phyloP scores from a whole-genome alignment of 768 basidiomycete genomes.

The Rhodotorula toruloides region DNA sequence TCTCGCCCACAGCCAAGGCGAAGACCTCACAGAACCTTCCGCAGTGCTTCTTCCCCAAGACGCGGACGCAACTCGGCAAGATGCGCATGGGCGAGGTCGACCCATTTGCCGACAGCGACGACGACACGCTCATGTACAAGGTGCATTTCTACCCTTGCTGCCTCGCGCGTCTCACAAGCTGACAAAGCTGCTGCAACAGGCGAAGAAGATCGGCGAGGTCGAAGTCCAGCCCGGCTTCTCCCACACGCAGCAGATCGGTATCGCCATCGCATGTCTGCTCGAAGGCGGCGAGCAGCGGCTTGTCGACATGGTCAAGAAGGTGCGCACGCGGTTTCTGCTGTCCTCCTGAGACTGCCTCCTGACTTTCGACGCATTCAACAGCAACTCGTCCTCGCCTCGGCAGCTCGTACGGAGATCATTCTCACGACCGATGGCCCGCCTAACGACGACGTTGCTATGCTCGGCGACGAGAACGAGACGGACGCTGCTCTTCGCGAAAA shows the following conservation, averaged over 20 bases:
- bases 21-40: not conserved
- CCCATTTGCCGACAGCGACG: constrained; percentile 36
- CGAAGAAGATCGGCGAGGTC: constrained; percentile 55
- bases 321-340: constrained; percentile 48
- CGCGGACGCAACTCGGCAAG: constrained; percentile 76
- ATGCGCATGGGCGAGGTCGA: constrained; percentile 43
- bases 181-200: constrained; percentile 6
- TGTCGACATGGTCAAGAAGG: constrained; percentile 76
- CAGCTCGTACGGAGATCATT: constrained; percentile 47
- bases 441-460: not conserved
- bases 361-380: no score
- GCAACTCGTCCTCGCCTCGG: constrained; percentile 44
- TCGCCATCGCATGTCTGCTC: constrained; percentile 68
- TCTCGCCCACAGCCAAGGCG: not conserved
- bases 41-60: constrained; percentile 85
- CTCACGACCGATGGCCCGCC: constrained; percentile 45
- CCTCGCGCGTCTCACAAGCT: constrained; percentile 57
- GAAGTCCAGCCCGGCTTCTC: constrained; percentile 79
- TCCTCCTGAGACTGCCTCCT: constrained; percentile 3
- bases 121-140: constrained; percentile 34
- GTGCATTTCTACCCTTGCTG: constrained; percentile 33
- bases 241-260: constrained; percentile 83
- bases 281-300: constrained; percentile 61
- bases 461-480: constrained; percentile 37
- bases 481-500: constrained; percentile 39